Evolutionary conservation across 441 rosid species (phyloP).

Genomic region (Sinapis alba): DNA sequence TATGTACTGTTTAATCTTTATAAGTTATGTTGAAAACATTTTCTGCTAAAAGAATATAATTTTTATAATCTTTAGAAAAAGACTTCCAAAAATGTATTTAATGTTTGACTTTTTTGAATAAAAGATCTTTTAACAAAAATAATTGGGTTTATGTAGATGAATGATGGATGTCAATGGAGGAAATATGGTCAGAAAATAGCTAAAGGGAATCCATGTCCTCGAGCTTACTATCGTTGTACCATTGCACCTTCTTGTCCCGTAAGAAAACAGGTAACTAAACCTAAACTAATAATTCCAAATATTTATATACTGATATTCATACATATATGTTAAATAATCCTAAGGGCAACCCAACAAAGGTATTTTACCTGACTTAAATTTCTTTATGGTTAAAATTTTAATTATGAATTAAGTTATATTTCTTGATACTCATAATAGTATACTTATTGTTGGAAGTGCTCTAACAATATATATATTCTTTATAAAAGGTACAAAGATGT

Average conservation of each 20-base stretch:
- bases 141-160: constrained; percentile 56
- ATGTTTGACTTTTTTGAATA: not conserved
- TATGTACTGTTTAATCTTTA: not conserved
- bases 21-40: not conserved
- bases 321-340: not conserved
- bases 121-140: not conserved
- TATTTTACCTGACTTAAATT: too few species aligned
- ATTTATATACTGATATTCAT: not conserved
- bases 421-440: too few species aligned
- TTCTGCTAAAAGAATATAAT: not conserved
- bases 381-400: too few species aligned
- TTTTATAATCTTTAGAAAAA: not conserved
- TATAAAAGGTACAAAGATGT: constrained; percentile 79
- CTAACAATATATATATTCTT: too few species aligned
- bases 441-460: too few species aligned
- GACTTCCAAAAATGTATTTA: not conserved
- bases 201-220: constrained; percentile 96
- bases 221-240: constrained; percentile 97
- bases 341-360: too few species aligned
- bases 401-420: too few species aligned
- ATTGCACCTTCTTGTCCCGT: constrained; percentile 87
- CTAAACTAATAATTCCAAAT: not conserved
- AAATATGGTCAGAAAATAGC: constrained; percentile 96
- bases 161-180: constrained; percentile 97
- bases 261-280: constrained; percentile 70